Evolutionary conservation across 441 rosid species (phyloP), one percentile per base, ranked within the genome.

Genomic region (Corymbia citriodora): DNA sequence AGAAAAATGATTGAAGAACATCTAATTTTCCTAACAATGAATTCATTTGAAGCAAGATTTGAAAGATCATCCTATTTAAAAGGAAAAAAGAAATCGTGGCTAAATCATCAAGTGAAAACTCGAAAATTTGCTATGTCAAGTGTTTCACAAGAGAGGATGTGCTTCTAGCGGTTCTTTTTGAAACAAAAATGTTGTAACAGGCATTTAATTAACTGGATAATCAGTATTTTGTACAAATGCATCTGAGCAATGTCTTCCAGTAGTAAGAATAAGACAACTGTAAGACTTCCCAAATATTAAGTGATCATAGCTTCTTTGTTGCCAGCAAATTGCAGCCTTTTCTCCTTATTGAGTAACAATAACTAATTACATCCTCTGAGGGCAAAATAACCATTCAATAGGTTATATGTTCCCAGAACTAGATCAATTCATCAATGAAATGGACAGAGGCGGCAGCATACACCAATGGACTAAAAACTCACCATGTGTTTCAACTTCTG

Each of bases 401-500:
- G 7, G 15, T 72, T 40, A 74, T 40, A 74, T 40, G 83, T 40
- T 74, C 52, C 50, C 83, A 40, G 83, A 74, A 74, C 83, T 40
- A 21, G 59, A 33, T 16, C 88, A 87, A 52, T 87, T 59, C 61
- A 52, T 33, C 82, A 33, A 65, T 31, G 45, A 29, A 61, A 54
- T 48, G 21, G 48, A 90, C 54, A 50, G 10, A 92, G 65, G 81
- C 48, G 90, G 59, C 87, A 90, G 59, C 65, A 48, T 19, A 61
- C 49, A 14, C 81, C 36, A 50, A 88, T 33, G 59, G n/a, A 79
- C 65, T 50, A 90, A 90, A 93, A 93, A 88, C 96, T 93, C 65
- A 97, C 99, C 99, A 98, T 98, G 90, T 98, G 99, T 93, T 98
- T 98, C 89, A 98, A 87, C 95, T 97, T 98, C 94, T 98, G 99